A percentile compares a stretch with the other conserved stretches of the same genome.
These are phyloP conservation scores for Cyanidiococcus yangmingshanensis DNA, from an alignment of 23 red algal genomes.

Conservation along the genomic window DNA sequence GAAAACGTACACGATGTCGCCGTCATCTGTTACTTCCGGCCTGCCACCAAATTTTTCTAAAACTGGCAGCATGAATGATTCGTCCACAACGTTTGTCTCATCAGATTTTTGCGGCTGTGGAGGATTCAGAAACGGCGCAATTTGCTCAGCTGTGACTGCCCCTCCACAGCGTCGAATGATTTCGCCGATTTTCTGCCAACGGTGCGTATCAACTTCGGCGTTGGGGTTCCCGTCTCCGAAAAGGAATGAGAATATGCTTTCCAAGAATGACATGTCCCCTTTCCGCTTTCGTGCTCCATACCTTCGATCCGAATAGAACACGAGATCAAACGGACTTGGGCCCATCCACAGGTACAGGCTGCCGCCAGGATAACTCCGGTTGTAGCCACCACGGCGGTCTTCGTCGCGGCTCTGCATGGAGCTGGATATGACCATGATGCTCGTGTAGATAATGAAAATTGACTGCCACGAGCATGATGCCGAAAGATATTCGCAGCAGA, in stretches of 20 bases:
- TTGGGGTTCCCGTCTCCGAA: conserved; percentile 99
- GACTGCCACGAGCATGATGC: conserved; percentile 60
- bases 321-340: conserved; percentile 52
- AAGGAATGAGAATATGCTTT: conserved; percentile 89
- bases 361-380: background rate
- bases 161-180: conserved; percentile 56
- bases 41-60: conserved; percentile 63
- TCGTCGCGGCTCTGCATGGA: conserved; percentile 23
- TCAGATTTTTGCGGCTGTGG: background rate
- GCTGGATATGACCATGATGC: conserved; percentile 38
- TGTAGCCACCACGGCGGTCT: conserved; percentile 21
- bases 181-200: conserved; percentile 54
- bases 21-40: conserved; percentile 80
- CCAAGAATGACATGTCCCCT: conserved; percentile 61
- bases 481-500: conserved; percentile 60
- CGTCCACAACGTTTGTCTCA: conserved; percentile 32
- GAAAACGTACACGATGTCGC: conserved; percentile 95
- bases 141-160: conserved; percentile 81
- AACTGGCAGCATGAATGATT: conserved; percentile 74
- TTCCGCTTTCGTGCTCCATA: conserved; percentile 19
- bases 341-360: conserved; percentile 16
- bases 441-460: conserved; percentile 56
- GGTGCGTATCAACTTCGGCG: conserved; percentile 41
- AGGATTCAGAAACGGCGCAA: conserved; percentile 60
- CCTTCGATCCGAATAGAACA: conserved; percentile 35